Evolutionary conservation across 1,139 yeast genomes (phyloP).

Genomic region (Candida sanyaensis): DNA sequence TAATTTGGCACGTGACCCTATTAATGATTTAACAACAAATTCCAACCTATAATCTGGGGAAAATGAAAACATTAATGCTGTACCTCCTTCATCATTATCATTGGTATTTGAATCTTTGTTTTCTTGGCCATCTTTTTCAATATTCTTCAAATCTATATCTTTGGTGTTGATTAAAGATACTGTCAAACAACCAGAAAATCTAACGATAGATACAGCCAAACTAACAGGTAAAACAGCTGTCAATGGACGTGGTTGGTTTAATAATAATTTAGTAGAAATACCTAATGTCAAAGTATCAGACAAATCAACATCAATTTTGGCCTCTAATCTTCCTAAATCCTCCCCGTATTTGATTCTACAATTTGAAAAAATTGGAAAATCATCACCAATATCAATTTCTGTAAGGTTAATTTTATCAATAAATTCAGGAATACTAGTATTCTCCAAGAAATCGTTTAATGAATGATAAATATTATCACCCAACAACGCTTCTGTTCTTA

Average conservation of each 20-base stretch:
- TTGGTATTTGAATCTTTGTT: neutral
- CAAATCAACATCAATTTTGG: conserved; percentile 90
- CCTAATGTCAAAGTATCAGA: conserved; percentile 90
- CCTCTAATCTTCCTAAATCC: conserved; percentile 65
- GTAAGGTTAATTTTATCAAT: conserved; percentile 77
- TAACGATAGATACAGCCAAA: conserved; percentile 80
- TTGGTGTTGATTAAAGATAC: conserved; percentile 67
- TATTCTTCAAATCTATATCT: conserved; percentile 22
- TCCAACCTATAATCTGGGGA: conserved; percentile 89
- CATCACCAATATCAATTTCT: conserved; percentile 92
- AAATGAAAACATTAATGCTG: conserved; percentile 84
- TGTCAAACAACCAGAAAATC: conserved; percentile 91
- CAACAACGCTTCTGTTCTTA: conserved; percentile 80
- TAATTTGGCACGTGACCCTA: conserved; percentile 89
- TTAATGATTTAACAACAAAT: conserved; percentile 79
- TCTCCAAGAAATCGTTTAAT: conserved; percentile 55
- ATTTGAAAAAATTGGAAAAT: conserved; percentile 92
- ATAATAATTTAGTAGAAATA: conserved; percentile 74
- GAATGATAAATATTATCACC: conserved; percentile 85
- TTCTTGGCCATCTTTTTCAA: neutral
- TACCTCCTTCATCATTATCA: conserved; percentile 36
- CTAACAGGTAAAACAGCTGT: conserved; percentile 87
- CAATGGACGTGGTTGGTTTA: conserved; percentile 83
- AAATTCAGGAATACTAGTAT: conserved; percentile 70
- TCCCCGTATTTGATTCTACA: conserved; percentile 75